Base-by-base conservation (phyloP, 73 alveolate genomes). In the Paramecium caudatum region DNA sequence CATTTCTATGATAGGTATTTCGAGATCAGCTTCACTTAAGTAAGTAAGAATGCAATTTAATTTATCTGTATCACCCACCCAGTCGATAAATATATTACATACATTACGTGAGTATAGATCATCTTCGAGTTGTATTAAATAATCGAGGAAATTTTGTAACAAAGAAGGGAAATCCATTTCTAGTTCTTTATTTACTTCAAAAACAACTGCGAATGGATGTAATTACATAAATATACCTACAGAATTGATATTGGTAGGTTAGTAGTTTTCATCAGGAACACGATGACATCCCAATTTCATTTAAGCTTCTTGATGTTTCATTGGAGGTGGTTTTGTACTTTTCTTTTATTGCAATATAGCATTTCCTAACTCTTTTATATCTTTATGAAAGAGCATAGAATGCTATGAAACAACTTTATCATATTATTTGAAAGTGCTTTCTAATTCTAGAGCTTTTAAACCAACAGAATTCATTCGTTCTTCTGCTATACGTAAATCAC, bases 401-500 rank as follows among this genome's bases (percentile, higher is more conserved):
- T 32, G 47, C 21, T 32, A 23, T 12, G 47, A 32, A 1, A 68
- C 50, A 4, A 34, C 47, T 25, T 68, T 68, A 34, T 68, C 84
- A 32, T 68, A 68, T 68, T 68, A 12, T 68, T 68, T 68, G 17
- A 68, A 68, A 33, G 34, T 68, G 61, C 50, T 68, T 12, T 68
- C 84, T 25, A 68, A 34, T 16, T 68, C 84, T 4, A 68, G 34
- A 32, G 84, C 84, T 15, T 68, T 68, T 2, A 68, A 37, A 2
- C 84, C 84, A 33, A 68, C 84, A 25, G 47, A 34, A 9, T 68
- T 68, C 84, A 68, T 68, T 30, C 84, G 9, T 32, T 32, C 84
- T 9, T 68, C 84, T 33, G 84, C 84, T 3, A 34, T 32, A 32
- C 21, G 25, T 4, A 68, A 49, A 68, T 68, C 84, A 68, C 84